Conservation (phyloP, 2,329 filamentous ascomycete species). For the Beauveria sp. region DNA sequence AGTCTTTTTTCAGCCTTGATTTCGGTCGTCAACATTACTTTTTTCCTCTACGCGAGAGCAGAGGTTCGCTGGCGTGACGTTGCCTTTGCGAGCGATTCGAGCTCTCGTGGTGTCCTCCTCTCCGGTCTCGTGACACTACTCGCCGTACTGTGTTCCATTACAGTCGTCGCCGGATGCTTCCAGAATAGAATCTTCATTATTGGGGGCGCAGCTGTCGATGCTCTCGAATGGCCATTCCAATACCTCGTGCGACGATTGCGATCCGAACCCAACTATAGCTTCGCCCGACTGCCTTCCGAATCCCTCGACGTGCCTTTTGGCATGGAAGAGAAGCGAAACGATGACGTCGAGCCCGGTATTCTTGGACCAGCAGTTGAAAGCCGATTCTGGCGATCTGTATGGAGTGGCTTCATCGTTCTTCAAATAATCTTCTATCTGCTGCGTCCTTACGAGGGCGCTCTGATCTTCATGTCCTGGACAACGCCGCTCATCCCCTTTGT, state of each 20-base stretch:
- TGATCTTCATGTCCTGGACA: conserved; percentile 30
- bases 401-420: conserved; percentile 14
- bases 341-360: background rate
- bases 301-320: background rate
- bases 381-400: conserved; percentile 12
- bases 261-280: background rate
- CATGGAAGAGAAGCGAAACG: background rate
- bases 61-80: conserved; percentile 24
- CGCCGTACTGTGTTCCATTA: conserved; percentile 10
- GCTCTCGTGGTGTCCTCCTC: conserved; percentile 19
- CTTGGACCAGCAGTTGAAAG: background rate
- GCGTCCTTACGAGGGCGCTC: conserved; percentile 24
- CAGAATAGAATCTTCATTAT: conserved; percentile 18
- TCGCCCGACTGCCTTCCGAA: background rate
- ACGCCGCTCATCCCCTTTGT: conserved; percentile 26
- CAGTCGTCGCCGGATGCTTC: conserved; percentile 15
- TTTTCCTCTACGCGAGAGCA: conserved; percentile 23
- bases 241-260: background rate
- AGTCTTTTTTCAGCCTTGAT: background rate
- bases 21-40: conserved; percentile 20
- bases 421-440: conserved; percentile 19
- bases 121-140: conserved; percentile 19
- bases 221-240: conserved; percentile 1
- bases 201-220: conserved; percentile 12
- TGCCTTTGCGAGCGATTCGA: conserved; percentile 18